Percentiles rank a stretch among this genome's conserved stretches.
phyloP scores from a whole-genome alignment of 2,329 filamentous ascomycete species.

The Penicillium sclerotigenum region DNA sequence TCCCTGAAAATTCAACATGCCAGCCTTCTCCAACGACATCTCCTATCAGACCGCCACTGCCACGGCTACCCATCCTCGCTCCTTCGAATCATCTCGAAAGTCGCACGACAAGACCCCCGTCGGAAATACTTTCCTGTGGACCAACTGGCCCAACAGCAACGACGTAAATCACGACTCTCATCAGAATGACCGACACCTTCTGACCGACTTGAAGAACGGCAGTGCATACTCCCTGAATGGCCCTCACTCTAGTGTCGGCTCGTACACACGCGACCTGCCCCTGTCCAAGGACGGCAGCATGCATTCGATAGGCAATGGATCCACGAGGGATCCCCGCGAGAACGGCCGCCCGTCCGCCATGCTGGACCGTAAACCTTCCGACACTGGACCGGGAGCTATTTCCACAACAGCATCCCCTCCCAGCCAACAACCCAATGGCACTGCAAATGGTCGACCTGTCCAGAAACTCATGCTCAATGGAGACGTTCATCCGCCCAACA shows the following conservation, averaged over 20 bases:
- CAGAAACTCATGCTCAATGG: conserved; percentile 35
- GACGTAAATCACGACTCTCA: conserved; percentile 41
- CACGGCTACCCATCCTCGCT: conserved; percentile 35
- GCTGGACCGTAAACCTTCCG: conserved; percentile 31
- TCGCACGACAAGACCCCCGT: conserved; percentile 45
- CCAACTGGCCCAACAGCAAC: conserved; percentile 42
- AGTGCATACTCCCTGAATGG: conserved; percentile 61
- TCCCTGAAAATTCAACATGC: conserved; percentile 31
- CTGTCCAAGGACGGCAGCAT: conserved; percentile 46
- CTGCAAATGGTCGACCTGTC: conserved; percentile 20
- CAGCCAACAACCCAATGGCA: conserved; percentile 30
- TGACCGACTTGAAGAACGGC: conserved; percentile 46
- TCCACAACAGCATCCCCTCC: conserved; percentile 24
- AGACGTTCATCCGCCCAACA: conserved; percentile 28
- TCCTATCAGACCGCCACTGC: conserved; percentile 34
- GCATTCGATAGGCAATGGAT: conserved; percentile 47
- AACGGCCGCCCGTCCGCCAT: conserved; percentile 28
- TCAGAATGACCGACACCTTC: conserved; percentile 39
- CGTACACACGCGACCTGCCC: conserved; percentile 42
- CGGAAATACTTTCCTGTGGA: conserved; percentile 48
- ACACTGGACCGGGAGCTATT: conserved; percentile 27
- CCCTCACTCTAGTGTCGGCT: conserved; percentile 48
- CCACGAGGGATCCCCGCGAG: conserved; percentile 33
- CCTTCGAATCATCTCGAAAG: conserved; percentile 44
- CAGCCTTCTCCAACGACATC: conserved; percentile 39